phyloP scores from a whole-genome alignment of 352 stramenopile genomes.

The Phytophthora hybrid region DNA sequence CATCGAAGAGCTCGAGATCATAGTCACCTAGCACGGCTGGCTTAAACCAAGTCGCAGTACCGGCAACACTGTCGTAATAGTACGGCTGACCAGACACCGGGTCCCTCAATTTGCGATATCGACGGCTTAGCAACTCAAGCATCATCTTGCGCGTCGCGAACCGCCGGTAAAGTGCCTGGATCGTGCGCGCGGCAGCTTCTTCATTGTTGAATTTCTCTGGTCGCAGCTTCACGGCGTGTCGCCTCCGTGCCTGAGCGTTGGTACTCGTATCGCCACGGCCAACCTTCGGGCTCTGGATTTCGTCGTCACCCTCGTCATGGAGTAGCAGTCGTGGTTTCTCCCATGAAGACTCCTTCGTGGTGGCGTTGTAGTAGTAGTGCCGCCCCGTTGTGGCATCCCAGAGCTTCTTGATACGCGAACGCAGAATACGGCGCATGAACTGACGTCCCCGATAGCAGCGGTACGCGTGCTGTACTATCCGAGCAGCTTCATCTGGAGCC shows the following conservation, averaged over 20 bases:
- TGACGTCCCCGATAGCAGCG: conserved; percentile 51
- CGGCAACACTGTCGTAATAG: conserved; percentile 72
- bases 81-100: conserved; percentile 48
- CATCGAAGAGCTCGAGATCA: conserved; percentile 56
- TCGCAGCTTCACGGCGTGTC: conserved; percentile 21
- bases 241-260: not conserved
- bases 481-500: conserved; percentile 59
- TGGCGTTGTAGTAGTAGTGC: conserved; percentile 79
- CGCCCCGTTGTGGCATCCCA: conserved; percentile 57
- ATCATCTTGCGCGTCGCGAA: conserved; percentile 54
- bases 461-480: conserved; percentile 63
- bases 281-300: conserved; percentile 17
- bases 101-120: conserved; percentile 75
- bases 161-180: conserved; percentile 70
- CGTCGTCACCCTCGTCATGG: conserved; percentile 32
- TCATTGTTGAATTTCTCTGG: conserved; percentile 47
- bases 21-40: conserved; percentile 57
- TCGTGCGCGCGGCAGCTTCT: conserved; percentile 58
- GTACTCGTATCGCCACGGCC: not conserved
- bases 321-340: conserved; percentile 63
- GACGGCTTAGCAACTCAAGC: conserved; percentile 49
- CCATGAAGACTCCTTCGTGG: conserved; percentile 77
- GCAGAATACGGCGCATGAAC: conserved; percentile 49
- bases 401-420: conserved; percentile 66
- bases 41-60: conserved; percentile 70